A percentile compares a stretch with the other conserved stretches of the same genome.
Conservation (phyloP, 2,329 filamentous ascomycete species). For the Colletotrichum shisoi region DNA sequence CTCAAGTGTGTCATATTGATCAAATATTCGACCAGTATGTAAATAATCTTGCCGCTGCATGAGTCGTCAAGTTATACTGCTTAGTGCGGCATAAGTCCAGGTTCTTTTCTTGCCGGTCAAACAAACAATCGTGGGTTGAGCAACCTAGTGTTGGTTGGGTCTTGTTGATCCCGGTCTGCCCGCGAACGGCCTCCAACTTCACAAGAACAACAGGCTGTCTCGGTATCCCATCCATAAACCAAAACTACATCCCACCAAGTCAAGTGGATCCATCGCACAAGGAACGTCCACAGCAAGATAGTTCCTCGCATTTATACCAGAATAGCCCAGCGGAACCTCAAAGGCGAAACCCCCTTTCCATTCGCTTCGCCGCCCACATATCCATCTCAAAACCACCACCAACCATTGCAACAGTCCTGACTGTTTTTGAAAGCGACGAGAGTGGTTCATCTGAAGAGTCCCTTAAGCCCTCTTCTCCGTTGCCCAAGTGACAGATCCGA, state of each 20-base stretch:
- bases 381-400: not conserved
- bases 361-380: not conserved
- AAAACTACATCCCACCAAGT: not conserved
- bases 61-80: not conserved
- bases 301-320: not conserved
- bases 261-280: not conserved
- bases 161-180: not conserved
- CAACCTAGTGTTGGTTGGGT: not conserved
- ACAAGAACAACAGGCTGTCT: conserved; percentile 18
- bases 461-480: not conserved
- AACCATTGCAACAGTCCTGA: not conserved
- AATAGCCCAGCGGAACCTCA: not conserved
- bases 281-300: not conserved
- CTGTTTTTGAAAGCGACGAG: not conserved
- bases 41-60: not conserved
- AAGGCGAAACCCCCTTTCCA: not conserved
- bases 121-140: not conserved
- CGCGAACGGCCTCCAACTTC: conserved; percentile 1
- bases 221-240: not conserved
- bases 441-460: conserved; percentile 18
- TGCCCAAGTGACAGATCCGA: conserved; percentile 6
- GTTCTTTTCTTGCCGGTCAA: not conserved
- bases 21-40: not conserved
- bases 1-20: conserved; percentile 17
- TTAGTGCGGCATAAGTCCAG: not conserved